Evolutionary conservation across 2,329 filamentous ascomycete species (phyloP).

Genomic region (Diaporthe nobilis): DNA sequence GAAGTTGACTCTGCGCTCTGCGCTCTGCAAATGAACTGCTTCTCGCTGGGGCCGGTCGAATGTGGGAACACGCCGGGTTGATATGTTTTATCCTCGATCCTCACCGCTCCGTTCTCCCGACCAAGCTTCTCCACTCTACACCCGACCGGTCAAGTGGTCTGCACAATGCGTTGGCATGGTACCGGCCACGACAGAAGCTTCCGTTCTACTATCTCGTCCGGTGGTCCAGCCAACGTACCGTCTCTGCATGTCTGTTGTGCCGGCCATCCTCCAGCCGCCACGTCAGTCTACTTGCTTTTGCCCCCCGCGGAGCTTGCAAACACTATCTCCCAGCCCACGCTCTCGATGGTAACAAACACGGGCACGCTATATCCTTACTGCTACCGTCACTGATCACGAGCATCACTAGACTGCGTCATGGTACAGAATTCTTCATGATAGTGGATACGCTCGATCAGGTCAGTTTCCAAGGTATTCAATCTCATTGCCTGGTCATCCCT

Average conservation of each 20-base stretch:
- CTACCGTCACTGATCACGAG: constrained; percentile 29
- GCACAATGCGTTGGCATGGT: constrained; percentile 43
- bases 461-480: background rate
- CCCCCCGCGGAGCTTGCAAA: constrained; percentile 18
- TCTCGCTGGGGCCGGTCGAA: constrained; percentile 18
- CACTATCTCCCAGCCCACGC: constrained; percentile 21
- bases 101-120: constrained; percentile 39
- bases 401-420: constrained; percentile 13
- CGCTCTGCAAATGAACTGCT: constrained; percentile 1
- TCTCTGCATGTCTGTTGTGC: constrained; percentile 19
- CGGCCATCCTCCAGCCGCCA: constrained; percentile 29
- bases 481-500: background rate
- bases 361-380: constrained; percentile 8
- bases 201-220: constrained; percentile 30
- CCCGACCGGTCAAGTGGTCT: constrained; percentile 35
- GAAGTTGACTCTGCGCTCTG: constrained; percentile 17
- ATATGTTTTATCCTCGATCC: constrained; percentile 35
- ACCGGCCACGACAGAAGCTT: constrained; percentile 40
- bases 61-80: constrained; percentile 39
- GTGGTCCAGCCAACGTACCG: constrained; percentile 7
- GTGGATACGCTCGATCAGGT: background rate
- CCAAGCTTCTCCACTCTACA: constrained; percentile 39
- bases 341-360: background rate
- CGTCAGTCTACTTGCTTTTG: constrained; percentile 38
- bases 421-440: background rate